Conservation (phyloP, 805 yeast genomes). For the Metschnikowia continentalis region DNA sequence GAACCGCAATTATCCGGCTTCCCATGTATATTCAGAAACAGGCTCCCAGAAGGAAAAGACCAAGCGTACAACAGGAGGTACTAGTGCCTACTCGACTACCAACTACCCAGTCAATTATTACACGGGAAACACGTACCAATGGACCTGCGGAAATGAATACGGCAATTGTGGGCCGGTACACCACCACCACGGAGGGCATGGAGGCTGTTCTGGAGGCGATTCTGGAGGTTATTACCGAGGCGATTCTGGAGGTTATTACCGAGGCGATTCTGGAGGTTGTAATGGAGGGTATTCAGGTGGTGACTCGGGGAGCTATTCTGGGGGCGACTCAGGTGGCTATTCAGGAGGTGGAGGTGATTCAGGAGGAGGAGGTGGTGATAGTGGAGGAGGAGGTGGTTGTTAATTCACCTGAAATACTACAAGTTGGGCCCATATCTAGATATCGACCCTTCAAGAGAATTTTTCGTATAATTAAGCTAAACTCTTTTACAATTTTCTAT, state of each 20-base stretch:
- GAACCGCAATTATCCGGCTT: not conserved
- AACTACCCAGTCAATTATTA: not conserved
- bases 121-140: not conserved
- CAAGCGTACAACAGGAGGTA: not conserved
- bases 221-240: not conserved
- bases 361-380: not conserved
- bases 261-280: not conserved
- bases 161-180: not conserved
- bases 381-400: not conserved
- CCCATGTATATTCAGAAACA: not conserved
- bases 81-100: not conserved
- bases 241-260: not conserved
- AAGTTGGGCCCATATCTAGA: not conserved
- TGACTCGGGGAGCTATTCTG: not conserved
- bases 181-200: not conserved
- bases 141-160: not conserved
- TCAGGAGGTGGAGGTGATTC: not conserved
- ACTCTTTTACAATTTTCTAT: too few species aligned
- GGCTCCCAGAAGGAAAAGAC: not conserved
- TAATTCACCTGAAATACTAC: not conserved
- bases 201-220: not conserved
- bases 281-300: not conserved
- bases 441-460: too few species aligned
- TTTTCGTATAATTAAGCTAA: too few species aligned
- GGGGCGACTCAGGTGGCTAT: not conserved